A percentile compares a stretch with the other conserved stretches of the same genome.
Conservation (phyloP, 2,329 filamentous ascomycete genomes). For the Ceratocystis alfenasii region DNA sequence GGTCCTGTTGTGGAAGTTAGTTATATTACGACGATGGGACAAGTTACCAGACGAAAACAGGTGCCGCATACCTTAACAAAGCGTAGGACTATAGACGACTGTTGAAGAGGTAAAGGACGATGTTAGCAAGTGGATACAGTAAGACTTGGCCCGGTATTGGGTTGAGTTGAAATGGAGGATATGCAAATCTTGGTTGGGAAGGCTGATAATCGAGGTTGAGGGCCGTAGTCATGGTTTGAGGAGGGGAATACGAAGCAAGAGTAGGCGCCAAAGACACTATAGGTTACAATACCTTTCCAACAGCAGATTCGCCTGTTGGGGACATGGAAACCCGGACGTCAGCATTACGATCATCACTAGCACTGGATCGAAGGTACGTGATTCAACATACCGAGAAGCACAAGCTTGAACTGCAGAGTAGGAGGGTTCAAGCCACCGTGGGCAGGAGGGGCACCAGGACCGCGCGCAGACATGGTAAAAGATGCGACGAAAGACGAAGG, state of each 20-base stretch:
- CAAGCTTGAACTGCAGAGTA: constrained; percentile 98
- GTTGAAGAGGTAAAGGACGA: constrained; percentile 24
- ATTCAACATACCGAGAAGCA: constrained; percentile 66
- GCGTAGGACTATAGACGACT: constrained; percentile 95
- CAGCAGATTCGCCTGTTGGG: constrained; percentile 73
- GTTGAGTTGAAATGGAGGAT: background rate
- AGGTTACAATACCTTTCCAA: constrained; percentile 67
- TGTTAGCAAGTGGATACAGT: constrained; percentile 21
- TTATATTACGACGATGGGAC: background rate
- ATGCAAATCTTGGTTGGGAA: background rate
- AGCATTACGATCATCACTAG: constrained; percentile 81
- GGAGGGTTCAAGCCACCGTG: constrained; percentile 59
- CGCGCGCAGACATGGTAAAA: constrained; percentile 69
- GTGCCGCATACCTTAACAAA: constrained; percentile 76
- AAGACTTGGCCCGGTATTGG: background rate
- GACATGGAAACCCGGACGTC: no score
- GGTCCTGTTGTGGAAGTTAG: constrained; percentile 50
- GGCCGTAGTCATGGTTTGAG: background rate
- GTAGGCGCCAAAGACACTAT: background rate
- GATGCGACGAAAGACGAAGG: constrained; percentile 23
- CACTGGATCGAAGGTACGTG: constrained; percentile 24
- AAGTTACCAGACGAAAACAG: background rate
- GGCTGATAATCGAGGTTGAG: background rate
- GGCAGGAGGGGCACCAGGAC: constrained; percentile 41
- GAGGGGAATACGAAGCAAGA: background rate